Evolutionary conservation across 148 eudicot species (phyloP).

Genomic region (Euryodendron excelsum): DNA sequence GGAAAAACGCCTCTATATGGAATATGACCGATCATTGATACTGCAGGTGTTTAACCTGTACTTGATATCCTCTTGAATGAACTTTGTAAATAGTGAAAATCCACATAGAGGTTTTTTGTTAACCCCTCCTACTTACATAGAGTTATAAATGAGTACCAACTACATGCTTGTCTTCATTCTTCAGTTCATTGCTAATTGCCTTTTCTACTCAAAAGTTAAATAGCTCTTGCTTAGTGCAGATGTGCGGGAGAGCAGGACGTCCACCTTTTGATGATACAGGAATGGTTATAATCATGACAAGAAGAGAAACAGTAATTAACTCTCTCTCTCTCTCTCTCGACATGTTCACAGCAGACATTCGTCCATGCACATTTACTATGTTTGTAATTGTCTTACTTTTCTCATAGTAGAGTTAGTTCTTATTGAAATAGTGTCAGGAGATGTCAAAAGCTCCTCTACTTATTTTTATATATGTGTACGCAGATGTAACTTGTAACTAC

Average conservation of each 20-base stretch:
- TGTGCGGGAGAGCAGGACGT: constrained; percentile 99
- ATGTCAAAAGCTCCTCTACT: background rate
- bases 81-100: constrained; percentile 2
- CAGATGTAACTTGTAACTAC: background rate
- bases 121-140: background rate
- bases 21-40: constrained; percentile 90
- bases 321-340: constrained; percentile 15
- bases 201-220: background rate
- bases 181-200: background rate
- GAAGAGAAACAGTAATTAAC: constrained; percentile 75
- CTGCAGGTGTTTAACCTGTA: constrained; percentile 52
- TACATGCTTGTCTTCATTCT: background rate
- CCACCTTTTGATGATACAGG: constrained; percentile 99
- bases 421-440: background rate
- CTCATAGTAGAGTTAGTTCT: background rate
- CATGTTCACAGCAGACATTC: background rate
- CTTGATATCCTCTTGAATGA: background rate
- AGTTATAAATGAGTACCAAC: background rate
- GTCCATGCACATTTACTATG: background rate
- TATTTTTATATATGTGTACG: too few relatives aligned
- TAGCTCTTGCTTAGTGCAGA: constrained; percentile 44
- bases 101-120: background rate
- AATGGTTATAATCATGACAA: constrained; percentile 93
- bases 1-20: constrained; percentile 82
- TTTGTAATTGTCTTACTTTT: background rate